Base-by-base conservation (phyloP, 2,329 filamentous ascomycete species). In the Aspergillus clavatus region DNA sequence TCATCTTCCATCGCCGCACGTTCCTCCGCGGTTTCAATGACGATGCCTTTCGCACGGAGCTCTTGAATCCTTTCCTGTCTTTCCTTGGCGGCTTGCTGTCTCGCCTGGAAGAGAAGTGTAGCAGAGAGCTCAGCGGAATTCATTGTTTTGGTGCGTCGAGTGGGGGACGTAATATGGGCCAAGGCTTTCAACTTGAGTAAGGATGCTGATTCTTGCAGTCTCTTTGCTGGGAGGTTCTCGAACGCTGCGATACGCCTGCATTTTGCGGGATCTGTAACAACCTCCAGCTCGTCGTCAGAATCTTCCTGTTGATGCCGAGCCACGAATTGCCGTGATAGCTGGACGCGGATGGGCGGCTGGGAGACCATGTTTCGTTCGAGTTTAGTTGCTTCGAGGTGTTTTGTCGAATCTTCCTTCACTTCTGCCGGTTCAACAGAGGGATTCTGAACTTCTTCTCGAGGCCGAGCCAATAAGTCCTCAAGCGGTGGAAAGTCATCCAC, bases 11-110 rank as follows among this genome's bases (percentile, higher is more conserved):
- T 86, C 26, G 81, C 80, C 60, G 90, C 86, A 16, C 87, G 82
- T 65, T 98, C 90, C 66, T 96, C 91, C 2, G 84, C 81, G 0
- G 87, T 95, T 64, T 90, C 85, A 14, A 97, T 75, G 19, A 85
- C 73, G 21, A 96, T 78, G 6, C 93, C 93, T 66, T 86, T 89
- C 8, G 85, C 83, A 58, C 80, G 82, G 31, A 98, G 77, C 55
- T 83, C 78, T 45, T 88, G 82, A 16, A 97, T 77, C 44, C 84
- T 84, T 54, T 87, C 83, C 48, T 87, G 81, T 42, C 88, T 83
- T 63, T 93, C 89, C 33, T 79, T 69, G 48, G 82, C 82, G 36
- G 89, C 90, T 67, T 98, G 93, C 48, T 85, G 78, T 36, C 87
- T 82, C 5, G 89, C 89, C 49, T 83, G 83, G 53, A 81, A 79